These are phyloP conservation scores for Deinandra increscens DNA, from an alignment of 129 eudicot genomes.

Conservation along the genomic window DNA sequence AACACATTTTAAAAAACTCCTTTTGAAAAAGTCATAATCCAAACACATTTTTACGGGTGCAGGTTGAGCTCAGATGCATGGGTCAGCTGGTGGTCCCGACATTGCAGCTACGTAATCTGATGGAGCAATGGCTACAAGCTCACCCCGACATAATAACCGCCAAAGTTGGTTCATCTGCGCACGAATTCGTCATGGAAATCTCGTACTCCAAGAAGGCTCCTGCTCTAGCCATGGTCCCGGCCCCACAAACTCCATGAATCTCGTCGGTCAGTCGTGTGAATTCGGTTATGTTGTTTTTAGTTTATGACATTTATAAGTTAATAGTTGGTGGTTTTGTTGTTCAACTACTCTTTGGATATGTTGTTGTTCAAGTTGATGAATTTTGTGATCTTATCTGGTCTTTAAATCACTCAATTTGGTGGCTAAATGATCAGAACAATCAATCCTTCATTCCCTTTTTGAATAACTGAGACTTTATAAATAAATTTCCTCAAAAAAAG, in stretches of 20 bases:
- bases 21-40: no score
- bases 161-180: conserved; percentile 74
- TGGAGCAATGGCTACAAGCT: conserved; percentile 75
- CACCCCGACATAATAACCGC: conserved; percentile 51
- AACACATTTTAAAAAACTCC: no score
- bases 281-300: background rate
- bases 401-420: background rate
- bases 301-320: conserved; percentile 19
- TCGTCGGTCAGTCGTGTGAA: background rate
- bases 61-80: conserved; percentile 80
- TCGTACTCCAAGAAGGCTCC: conserved; percentile 48
- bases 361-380: conserved; percentile 10
- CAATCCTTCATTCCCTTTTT: background rate
- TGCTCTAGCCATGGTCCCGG: background rate
- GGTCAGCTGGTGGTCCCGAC: conserved; percentile 68
- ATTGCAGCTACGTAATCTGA: conserved; percentile 48
- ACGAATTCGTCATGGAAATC: conserved; percentile 73
- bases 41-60: background rate
- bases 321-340: conserved; percentile 1
- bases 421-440: background rate
- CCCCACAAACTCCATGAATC: conserved; percentile 19
- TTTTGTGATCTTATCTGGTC: no score
- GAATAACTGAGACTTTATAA: background rate
- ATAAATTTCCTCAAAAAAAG: conserved; percentile 18
- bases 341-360: background rate